phyloP scores from a whole-genome alignment of 2,329 filamentous ascomycete genomes.

The Neodidymelliopsis sp. region DNA sequence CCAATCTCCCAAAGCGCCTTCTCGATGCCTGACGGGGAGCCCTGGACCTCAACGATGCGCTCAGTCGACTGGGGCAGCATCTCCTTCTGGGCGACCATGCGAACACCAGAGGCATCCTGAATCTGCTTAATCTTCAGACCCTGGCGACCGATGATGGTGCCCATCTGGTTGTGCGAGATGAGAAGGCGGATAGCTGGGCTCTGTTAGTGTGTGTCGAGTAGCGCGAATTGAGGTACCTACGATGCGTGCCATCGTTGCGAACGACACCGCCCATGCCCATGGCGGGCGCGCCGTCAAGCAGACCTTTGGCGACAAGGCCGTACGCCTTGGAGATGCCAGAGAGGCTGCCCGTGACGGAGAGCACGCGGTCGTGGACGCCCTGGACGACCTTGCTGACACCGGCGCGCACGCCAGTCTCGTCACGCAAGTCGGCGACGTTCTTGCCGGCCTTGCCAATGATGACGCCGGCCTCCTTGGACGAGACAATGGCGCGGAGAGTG shows the following conservation, averaged over 20 bases:
- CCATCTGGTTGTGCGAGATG: slow-evolving; percentile 99
- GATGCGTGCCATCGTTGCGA: slow-evolving; percentile 84
- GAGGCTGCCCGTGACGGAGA: slow-evolving; percentile 91
- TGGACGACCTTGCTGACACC: slow-evolving; percentile 99
- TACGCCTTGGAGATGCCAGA: slow-evolving; percentile 92
- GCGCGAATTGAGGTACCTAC: slow-evolving; percentile 64
- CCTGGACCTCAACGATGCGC: slow-evolving; percentile 95
- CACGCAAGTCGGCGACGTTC: slow-evolving; percentile 95
- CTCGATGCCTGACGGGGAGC: slow-evolving; percentile 92
- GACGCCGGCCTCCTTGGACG: slow-evolving; percentile 97
- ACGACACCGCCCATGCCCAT: slow-evolving; percentile 96
- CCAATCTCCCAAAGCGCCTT: slow-evolving; percentile 98
- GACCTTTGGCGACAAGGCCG: slow-evolving; percentile 86
- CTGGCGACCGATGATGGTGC: slow-evolving; percentile 96
- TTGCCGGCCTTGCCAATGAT: slow-evolving; percentile 99
- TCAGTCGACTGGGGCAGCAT: slow-evolving; percentile 99
- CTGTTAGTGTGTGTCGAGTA: slow-evolving; percentile 27
- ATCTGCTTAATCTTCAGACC: slow-evolving; percentile 99
- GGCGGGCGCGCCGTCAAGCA: slow-evolving; percentile 91
- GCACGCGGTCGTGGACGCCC: slow-evolving; percentile 93
- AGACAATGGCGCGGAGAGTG: slow-evolving; percentile 95
- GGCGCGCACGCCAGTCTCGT: slow-evolving; percentile 97
- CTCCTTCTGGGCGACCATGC: slow-evolving; percentile 99
- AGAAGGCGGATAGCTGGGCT: slow-evolving; percentile 87
- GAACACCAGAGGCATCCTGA: slow-evolving; percentile 93